Evolutionary conservation across 2,329 filamentous ascomycete species (phyloP), one percentile per base, ranked within the genome.

Genomic region (Trichocomaceae sp.): DNA sequence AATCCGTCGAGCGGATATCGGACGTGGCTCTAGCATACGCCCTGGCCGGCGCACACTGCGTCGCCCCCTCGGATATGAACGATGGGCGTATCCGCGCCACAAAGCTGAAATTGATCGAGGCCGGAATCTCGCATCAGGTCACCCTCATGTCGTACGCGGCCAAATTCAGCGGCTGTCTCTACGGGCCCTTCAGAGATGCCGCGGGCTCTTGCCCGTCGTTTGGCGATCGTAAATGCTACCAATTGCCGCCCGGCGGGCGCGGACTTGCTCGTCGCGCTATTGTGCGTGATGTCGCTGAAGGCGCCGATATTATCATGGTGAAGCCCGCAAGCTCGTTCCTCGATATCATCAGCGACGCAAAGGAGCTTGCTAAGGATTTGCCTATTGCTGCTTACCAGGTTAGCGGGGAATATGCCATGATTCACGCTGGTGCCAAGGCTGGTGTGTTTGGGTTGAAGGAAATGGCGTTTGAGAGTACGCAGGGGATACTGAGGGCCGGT

Each of bases 21-120:
- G 91, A 97, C 69, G 92, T 97, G n/a, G 92, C 93, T n/a, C 80
- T 97, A 60, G 89, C 92, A 33, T 99, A 99, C 69, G 93, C 93
- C n/a, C 81, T 86, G 66, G 93, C 93, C 15, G 93, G 93, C 55
- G 93, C 92, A 0, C 93, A 99, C 74, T 97, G 92, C 70, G 90
- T 99, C 26, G 93, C 93, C 0, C 93, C 93, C 1, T 96, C 90
- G 1, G 93, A 99, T 72, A 99, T 99, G 93, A 99, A 97, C 70
- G 93, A 99, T 70, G 93, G 93, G 26, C 87, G 93, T 61, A 95
- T 99, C 66, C 88, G 92, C 56, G 92, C 91, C 58, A 99, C 99
- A 72, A 99, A 99, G 79, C 82, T 96, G 52, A 97, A 96, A 78
- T 79, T 99, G 59, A 97, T 97, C 56, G 92, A 97, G 72, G 86